Conservation (phyloP, 108 stramenopile species). For the Thalassiosira profunda region DNA sequence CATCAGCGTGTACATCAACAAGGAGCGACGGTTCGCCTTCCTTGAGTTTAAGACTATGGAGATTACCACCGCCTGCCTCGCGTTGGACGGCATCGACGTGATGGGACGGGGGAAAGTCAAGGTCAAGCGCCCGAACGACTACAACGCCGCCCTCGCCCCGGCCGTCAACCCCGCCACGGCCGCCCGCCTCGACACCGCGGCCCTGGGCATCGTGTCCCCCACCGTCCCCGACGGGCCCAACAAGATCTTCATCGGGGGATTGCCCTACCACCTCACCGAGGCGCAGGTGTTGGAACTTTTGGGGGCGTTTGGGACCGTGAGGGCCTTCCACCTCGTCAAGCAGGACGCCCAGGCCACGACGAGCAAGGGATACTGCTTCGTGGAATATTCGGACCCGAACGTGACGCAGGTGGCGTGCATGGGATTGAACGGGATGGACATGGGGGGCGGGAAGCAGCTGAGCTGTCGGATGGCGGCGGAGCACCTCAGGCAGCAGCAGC, state of each 20-base stretch:
- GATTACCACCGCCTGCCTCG: constrained; percentile 92
- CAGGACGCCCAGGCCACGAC: constrained; percentile 72
- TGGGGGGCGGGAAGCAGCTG: constrained; percentile 94
- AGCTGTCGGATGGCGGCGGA: constrained; percentile 87
- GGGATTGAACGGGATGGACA: constrained; percentile 97
- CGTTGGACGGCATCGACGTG: constrained; percentile 92
- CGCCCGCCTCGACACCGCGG: constrained; percentile 71
- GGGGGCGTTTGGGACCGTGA: constrained; percentile 90
- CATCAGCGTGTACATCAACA: constrained; percentile 93
- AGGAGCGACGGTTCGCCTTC: constrained; percentile 95
- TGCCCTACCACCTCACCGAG: constrained; percentile 95
- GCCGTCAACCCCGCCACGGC: constrained; percentile 55
- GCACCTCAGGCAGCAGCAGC: constrained; percentile 38
- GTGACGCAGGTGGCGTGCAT: constrained; percentile 87
- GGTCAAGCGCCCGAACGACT: constrained; percentile 97
- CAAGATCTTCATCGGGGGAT: constrained; percentile 99
- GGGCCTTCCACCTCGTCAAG: constrained; percentile 96
- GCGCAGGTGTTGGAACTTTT: constrained; percentile 95
- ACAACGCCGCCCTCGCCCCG: constrained; percentile 90
- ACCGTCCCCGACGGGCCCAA: constrained; percentile 97
- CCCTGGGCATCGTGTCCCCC: constrained; percentile 85
- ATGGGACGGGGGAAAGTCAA: constrained; percentile 85
- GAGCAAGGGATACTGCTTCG: constrained; percentile 98
- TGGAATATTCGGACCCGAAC: constrained; percentile 89
- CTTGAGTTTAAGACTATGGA: constrained; percentile 96